Conservation (phyloP, 1,284 basidiomycete species). For the Cutaneotrichosporon cutaneum region DNA sequence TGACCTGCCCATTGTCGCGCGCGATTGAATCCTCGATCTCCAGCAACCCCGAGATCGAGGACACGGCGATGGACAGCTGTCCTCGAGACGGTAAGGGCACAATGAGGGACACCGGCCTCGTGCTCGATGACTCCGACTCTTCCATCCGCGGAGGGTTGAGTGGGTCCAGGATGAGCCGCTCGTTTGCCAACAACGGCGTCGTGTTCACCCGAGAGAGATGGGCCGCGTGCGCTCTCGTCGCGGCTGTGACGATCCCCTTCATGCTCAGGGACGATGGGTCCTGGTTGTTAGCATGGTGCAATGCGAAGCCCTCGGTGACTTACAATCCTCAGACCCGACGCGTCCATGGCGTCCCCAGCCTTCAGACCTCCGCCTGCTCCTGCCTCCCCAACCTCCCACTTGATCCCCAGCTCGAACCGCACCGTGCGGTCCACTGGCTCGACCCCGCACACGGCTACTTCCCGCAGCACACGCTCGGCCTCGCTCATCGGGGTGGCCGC, state of each 20-base stretch:
- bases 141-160: constrained; percentile 33
- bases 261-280: constrained; percentile 34
- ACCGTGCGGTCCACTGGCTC: constrained; percentile 33
- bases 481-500: constrained; percentile 16
- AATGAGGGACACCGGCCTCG: constrained; percentile 35
- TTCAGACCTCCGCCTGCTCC: constrained; percentile 40
- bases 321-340: constrained; percentile 31
- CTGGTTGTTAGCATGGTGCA: constrained; percentile 22
- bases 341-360: constrained; percentile 38
- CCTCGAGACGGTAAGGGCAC: constrained; percentile 39
- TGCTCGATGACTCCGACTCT: constrained; percentile 23
- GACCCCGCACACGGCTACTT: constrained; percentile 21
- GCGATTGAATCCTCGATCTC: constrained; percentile 46
- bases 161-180: constrained; percentile 33
- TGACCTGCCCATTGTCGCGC: constrained; percentile 23
- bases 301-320: constrained; percentile 14
- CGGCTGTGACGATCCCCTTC: constrained; percentile 33
- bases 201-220: constrained; percentile 35
- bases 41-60: constrained; percentile 38
- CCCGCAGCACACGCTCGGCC: constrained; percentile 26
- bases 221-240: constrained; percentile 41
- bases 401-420: constrained; percentile 32
- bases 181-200: constrained; percentile 29
- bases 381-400: constrained; percentile 46
- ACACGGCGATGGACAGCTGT: constrained; percentile 35